Evolutionary conservation across 495 filamentous ascomycete genomes (phyloP).

Genomic region (Trichoderma asperelloides): DNA sequence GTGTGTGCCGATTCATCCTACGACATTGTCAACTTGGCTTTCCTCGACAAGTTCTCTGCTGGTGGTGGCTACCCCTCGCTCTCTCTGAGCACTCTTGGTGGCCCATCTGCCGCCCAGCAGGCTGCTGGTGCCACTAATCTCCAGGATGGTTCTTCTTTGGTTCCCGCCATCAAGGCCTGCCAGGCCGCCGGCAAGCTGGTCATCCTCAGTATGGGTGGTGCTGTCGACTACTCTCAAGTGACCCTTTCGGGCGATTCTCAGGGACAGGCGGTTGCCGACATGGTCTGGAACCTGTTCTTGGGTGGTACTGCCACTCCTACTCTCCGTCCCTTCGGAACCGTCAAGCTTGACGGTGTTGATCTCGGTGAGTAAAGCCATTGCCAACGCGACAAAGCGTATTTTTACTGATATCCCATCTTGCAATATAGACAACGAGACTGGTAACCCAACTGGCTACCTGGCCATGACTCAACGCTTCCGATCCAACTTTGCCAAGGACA

Average conservation of each 20-base stretch:
- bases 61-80: constrained; percentile 8
- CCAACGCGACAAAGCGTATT: neutral
- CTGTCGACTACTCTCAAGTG: constrained; percentile 22
- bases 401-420: neutral
- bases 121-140: constrained; percentile 9
- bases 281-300: constrained; percentile 48
- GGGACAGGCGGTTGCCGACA: constrained; percentile 37
- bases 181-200: constrained; percentile 41
- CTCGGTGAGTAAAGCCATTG: constrained; percentile 28
- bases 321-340: constrained; percentile 40
- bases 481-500: constrained; percentile 31
- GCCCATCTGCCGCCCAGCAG: constrained; percentile 2
- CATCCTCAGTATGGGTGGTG: constrained; percentile 42
- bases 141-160: constrained; percentile 19
- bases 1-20: constrained; percentile 9
- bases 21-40: constrained; percentile 10
- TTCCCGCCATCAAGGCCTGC: constrained; percentile 39
- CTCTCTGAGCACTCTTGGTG: constrained; percentile 7
- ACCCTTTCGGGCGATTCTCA: constrained; percentile 31
- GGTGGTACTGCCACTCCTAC: constrained; percentile 24
- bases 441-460: constrained; percentile 19
- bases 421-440: constrained; percentile 8
- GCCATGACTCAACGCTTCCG: constrained; percentile 38
- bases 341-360: constrained; percentile 52
- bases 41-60: constrained; percentile 8